A percentile compares a stretch with the other conserved stretches of the same genome.
Conservation (phyloP, 1,284 basidiomycete species). For the Cutaneotrichosporon sp. region DNA sequence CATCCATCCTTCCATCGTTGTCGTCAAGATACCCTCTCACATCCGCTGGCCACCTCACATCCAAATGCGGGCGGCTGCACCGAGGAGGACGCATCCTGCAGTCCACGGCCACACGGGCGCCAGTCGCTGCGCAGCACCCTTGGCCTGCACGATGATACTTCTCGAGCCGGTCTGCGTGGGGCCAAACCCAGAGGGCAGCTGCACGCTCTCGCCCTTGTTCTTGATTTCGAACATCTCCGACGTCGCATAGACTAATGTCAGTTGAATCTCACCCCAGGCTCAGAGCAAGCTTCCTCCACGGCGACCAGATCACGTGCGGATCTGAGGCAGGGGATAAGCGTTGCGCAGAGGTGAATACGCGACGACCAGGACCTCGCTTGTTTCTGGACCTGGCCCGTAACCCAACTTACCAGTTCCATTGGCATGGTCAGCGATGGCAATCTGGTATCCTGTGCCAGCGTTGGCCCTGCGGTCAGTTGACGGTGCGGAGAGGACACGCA, state of each 20-base stretch:
- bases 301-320: too few species aligned
- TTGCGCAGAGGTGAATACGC: neutral
- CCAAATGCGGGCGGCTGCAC: too few species aligned
- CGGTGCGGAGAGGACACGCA: neutral
- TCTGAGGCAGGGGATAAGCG: too few species aligned
- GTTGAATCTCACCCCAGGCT: too few species aligned
- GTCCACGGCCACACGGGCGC: too few species aligned
- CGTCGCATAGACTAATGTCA: constrained; percentile 8
- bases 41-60: too few species aligned
- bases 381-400: neutral
- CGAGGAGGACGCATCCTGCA: too few species aligned
- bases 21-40: too few species aligned
- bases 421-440: neutral
- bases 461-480: constrained; percentile 1
- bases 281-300: too few species aligned
- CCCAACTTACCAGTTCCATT: constrained; percentile 5
- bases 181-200: constrained; percentile 2
- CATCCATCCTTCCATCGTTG: too few species aligned
- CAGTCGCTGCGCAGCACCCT: neutral
- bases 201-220: constrained; percentile 5
- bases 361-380: too few species aligned
- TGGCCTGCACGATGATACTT: neutral
- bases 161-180: neutral
- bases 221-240: constrained; percentile 17
- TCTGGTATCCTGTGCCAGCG: constrained; percentile 1